Evolutionary conservation across 305 asterid genomes (phyloP), one percentile per base, ranked within the genome.

Genomic region (Solanum chacoense): DNA sequence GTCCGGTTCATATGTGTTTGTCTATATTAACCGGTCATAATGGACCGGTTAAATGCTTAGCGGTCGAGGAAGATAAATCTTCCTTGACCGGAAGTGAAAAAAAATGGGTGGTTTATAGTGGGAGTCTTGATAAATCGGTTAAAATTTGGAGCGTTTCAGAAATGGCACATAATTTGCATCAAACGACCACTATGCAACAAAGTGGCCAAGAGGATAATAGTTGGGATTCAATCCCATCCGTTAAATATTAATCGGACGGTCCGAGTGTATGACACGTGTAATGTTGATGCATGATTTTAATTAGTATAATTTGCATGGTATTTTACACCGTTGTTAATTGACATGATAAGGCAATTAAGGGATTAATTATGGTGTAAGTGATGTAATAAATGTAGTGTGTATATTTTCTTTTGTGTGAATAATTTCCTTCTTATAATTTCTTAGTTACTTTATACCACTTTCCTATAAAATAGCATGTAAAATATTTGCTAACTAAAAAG

Each of bases 111-210:
- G 98, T 96, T 22, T 96, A 95, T 4, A 96, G 99, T 81, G 98
- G 99, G 22, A 96, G 99, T 86, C 94, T 96, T 28, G 99, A 95
- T 81, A 96, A 95, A 79, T 96, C 98, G 1, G 98, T 96, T 3
- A 96, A 95, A 88, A 97, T 96, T 67, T 96, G 99, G 99, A 95
- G 97, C n/a, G 95, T 96, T 63, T 93, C 98, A 69, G 99, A 96
- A 73, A 92, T 91, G 92, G 93, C 94, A 37, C 94, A 95, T 16
- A 95, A 93, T 75, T 84, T 92, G 93, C 90, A 91, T 24, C 91
- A 88, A 79, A 90, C 89, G 88, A 73, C 71, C 90, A 77, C 13
- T 31, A 75, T 73, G 40, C 40, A 91, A 32, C 79, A 91, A 32
- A 90, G 72, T 6, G 86, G 72, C 12, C 86, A 85, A 3, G 92